Base-by-base conservation (phyloP, 768 basidiomycete genomes). In the Pleurotus tuber-regium region DNA sequence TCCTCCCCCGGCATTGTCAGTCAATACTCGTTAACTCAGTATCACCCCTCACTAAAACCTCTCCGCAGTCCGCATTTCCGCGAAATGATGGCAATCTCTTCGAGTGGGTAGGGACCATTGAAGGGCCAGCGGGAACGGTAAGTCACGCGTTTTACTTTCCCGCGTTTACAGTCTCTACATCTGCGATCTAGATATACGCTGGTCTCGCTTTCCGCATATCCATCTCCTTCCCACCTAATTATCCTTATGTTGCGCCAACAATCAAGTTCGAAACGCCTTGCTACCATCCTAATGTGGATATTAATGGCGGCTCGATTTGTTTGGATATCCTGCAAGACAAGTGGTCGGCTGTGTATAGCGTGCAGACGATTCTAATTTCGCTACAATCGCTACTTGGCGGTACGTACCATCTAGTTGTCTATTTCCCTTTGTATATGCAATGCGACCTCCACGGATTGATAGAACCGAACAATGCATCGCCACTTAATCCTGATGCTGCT, bases 401-500 rank as follows among this genome's bases (percentile, higher is more conserved):
- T 92, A 60, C 31, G 80, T 68, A n/a, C n/a, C 31, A 12, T 44
- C 16, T 51, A n/a, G 43, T 50, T 24, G 53, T 31, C 29, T 23
- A 23, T 25, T 11, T 18, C 7, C 25, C 11, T 4, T 38, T 10
- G 19, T 12, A 33, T 19, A 38, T 49, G 29, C 29, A 53, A 47
- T 61, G 43, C 47, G 18, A 47, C 28, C 31, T 30, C 43, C 14
- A 33, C n/a, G n/a, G n/a, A n/a, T 51, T 24, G 42, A 28, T 60
- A 92, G 92, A 96, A 67, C 93, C 92, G 23, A 95, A 96, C 75
- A 95, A 94, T 64, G 88, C 87, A 12, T 94, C 92, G 4, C 93
- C 93, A 5, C 70, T 96, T 52, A 95, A 95, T 64, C 74, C 85
- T 5, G 92, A 95, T 57, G 93, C 93, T 2, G 89, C 92, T 3